Evolutionary conservation across 768 basidiomycete species (phyloP).

Genomic region (Exidia glandulosa): DNA sequence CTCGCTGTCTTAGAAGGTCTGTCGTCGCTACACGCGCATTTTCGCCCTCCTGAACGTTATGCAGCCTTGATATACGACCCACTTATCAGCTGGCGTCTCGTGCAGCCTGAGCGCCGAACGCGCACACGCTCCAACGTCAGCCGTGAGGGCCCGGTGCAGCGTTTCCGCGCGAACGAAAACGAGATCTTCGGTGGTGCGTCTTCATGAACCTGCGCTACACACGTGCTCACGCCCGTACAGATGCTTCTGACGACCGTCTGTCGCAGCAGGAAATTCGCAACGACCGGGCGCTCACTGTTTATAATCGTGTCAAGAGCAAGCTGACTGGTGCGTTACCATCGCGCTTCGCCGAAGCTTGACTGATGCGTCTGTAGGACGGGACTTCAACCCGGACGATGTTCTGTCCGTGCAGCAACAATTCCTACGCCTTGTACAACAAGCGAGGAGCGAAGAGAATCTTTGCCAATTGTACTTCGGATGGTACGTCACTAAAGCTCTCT

Average conservation of each 20-base stretch:
- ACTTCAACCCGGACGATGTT: slow-evolving; percentile 31
- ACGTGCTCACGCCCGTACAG: slow-evolving; percentile 3
- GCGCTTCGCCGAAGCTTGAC: too few relatives aligned
- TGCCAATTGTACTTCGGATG: slow-evolving; percentile 33
- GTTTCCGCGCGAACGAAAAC: slow-evolving; percentile 26
- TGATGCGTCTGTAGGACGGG: slow-evolving; percentile 20
- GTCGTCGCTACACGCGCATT: not conserved
- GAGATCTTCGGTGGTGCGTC: slow-evolving; percentile 28
- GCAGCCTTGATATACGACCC: slow-evolving; percentile 36
- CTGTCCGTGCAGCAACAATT: slow-evolving; percentile 33
- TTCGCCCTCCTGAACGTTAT: not conserved
- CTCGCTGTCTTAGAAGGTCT: slow-evolving; percentile 35
- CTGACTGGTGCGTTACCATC: slow-evolving; percentile 22
- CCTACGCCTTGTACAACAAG: slow-evolving; percentile 31
- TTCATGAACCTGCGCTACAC: not conserved
- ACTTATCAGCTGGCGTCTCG: slow-evolving; percentile 32
- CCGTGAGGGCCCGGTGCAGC: slow-evolving; percentile 15
- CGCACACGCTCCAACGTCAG: not conserved
- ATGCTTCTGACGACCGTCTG: slow-evolving; percentile 15
- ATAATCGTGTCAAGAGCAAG: slow-evolving; percentile 35
- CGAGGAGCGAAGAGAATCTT: slow-evolving; percentile 33
- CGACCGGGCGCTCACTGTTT: slow-evolving; percentile 30
- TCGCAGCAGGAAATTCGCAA: slow-evolving; percentile 29
- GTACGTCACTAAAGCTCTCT: slow-evolving; percentile 10
- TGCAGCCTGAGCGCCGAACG: slow-evolving; percentile 17